Conservation (phyloP, 1,139 yeast species). For the Kluyveromyces sp. region DNA sequence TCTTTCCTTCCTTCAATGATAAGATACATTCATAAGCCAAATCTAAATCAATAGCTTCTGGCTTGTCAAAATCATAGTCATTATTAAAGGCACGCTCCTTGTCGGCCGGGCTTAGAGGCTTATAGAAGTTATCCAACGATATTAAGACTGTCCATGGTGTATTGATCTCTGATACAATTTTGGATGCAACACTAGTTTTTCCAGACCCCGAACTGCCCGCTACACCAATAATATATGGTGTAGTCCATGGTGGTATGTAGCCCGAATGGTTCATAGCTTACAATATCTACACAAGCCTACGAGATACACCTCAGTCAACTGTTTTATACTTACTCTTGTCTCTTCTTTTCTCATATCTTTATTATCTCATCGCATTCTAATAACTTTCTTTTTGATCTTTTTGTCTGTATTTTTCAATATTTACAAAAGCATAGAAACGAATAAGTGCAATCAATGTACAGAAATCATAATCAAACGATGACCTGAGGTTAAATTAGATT, state of each 20-base stretch:
- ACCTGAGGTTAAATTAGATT: too few species aligned
- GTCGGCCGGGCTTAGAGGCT: slow-evolving; percentile 57
- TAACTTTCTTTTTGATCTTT: too few species aligned
- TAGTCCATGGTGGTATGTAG: slow-evolving; percentile 91
- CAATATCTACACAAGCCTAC: too few species aligned
- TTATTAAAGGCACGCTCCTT: slow-evolving; percentile 52
- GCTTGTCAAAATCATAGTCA: slow-evolving; percentile 81
- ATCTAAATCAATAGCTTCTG: slow-evolving; percentile 75
- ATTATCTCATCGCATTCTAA: too few species aligned
- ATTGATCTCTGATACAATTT: slow-evolving; percentile 68
- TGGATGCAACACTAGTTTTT: slow-evolving; percentile 84
- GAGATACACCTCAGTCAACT: too few species aligned
- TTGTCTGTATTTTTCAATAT: too few species aligned
- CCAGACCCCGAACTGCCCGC: slow-evolving; percentile 97
- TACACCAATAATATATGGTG: slow-evolving; percentile 88
- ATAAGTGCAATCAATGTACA: too few species aligned
- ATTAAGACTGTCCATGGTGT: slow-evolving; percentile 95
- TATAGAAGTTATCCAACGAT: slow-evolving; percentile 86
- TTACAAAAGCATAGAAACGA: too few species aligned
- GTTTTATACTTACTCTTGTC: too few species aligned
- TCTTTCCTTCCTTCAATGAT: slow-evolving; percentile 52
- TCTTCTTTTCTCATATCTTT: too few species aligned
- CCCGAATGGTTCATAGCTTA: slow-evolving; percentile 1
- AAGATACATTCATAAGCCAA: slow-evolving; percentile 54
- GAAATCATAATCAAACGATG: too few species aligned